Percentiles rank a stretch among this genome's conserved stretches.
These are phyloP conservation scores for Globisporangium nagaii DNA, from an alignment of 352 stramenopile genomes.

Conservation along the genomic window DNA sequence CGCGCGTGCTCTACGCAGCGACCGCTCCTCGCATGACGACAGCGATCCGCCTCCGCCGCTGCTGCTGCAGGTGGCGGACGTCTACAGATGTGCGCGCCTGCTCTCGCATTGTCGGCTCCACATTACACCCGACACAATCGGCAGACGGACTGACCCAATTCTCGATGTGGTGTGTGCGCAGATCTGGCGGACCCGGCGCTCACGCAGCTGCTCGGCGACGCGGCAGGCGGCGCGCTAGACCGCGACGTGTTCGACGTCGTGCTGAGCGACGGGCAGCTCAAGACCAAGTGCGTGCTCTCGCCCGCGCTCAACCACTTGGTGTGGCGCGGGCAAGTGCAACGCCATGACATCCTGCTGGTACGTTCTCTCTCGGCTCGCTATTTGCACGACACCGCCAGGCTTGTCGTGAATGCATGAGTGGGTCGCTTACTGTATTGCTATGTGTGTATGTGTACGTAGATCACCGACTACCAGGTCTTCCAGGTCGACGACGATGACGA, in stretches of 20 bases:
- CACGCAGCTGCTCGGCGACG: conserved; percentile 20
- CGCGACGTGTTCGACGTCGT: conserved; percentile 57
- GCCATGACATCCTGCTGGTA: conserved; percentile 30
- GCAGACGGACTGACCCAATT: not conserved
- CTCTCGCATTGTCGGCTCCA: not conserved
- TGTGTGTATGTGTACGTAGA: not conserved
- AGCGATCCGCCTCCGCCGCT: too few relatives aligned
- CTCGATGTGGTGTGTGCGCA: conserved; percentile 2
- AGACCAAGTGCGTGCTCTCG: conserved; percentile 43
- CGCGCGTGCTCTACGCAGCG: conserved; percentile 23
- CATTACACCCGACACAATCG: not conserved
- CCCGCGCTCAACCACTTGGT: conserved; percentile 32
- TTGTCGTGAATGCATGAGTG: too few relatives aligned
- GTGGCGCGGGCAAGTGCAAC: conserved; percentile 25
- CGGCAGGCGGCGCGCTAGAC: conserved; percentile 7
- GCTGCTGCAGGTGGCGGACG: conserved; percentile 42
- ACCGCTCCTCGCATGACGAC: not conserved
- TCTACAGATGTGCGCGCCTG: conserved; percentile 44
- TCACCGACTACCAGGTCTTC: conserved; percentile 4
- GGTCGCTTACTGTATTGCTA: too few relatives aligned
- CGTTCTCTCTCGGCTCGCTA: not conserved
- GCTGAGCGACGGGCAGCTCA: conserved; percentile 42
- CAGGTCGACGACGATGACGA: not conserved
- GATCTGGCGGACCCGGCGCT: conserved; percentile 47
- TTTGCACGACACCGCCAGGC: not conserved